A percentile compares a stretch with the other conserved stretches of the same genome.
These are phyloP conservation scores for Sporothrix globosa DNA, from an alignment of 2,329 filamentous ascomycete genomes.

Conservation along the genomic window DNA sequence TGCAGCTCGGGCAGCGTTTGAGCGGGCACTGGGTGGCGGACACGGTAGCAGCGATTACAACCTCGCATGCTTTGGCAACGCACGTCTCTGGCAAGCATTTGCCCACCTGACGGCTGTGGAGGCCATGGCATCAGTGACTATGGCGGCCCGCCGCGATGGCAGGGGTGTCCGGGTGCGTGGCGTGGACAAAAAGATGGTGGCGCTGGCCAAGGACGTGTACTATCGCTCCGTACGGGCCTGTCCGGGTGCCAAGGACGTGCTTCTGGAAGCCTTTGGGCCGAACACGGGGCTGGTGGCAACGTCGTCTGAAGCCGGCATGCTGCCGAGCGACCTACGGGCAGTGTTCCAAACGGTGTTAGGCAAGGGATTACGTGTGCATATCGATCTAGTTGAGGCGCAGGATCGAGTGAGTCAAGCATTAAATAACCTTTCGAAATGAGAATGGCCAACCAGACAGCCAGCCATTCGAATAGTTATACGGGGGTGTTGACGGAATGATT, in stretches of 20 bases:
- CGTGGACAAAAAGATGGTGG: constrained; percentile 30
- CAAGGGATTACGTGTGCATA: constrained; percentile 37
- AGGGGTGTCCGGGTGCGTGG: constrained; percentile 36
- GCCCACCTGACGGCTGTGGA: constrained; percentile 47
- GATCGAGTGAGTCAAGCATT: constrained; percentile 26
- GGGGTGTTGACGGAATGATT: no score
- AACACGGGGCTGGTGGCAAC: constrained; percentile 28
- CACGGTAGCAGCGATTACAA: constrained; percentile 34
- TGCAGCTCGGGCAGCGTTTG: constrained; percentile 56
- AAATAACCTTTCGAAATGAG: not conserved
- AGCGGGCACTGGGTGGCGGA: constrained; percentile 51
- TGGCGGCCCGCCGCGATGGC: constrained; percentile 42
- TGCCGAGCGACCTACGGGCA: constrained; percentile 53
- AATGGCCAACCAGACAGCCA: not conserved
- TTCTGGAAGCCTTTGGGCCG: constrained; percentile 55
- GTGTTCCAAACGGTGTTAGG: constrained; percentile 41
- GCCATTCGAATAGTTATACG: not conserved
- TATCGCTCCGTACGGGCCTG: constrained; percentile 54
- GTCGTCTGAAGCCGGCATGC: constrained; percentile 50
- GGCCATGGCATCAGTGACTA: constrained; percentile 22
- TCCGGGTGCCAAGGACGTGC: constrained; percentile 54
- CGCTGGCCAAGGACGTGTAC: constrained; percentile 51
- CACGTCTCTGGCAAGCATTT: constrained; percentile 55
- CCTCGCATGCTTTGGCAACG: constrained; percentile 42
- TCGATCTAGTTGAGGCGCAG: constrained; percentile 35